Conservation (phyloP, 106 monocot species). For the Phalaenopsis aphrodite region DNA sequence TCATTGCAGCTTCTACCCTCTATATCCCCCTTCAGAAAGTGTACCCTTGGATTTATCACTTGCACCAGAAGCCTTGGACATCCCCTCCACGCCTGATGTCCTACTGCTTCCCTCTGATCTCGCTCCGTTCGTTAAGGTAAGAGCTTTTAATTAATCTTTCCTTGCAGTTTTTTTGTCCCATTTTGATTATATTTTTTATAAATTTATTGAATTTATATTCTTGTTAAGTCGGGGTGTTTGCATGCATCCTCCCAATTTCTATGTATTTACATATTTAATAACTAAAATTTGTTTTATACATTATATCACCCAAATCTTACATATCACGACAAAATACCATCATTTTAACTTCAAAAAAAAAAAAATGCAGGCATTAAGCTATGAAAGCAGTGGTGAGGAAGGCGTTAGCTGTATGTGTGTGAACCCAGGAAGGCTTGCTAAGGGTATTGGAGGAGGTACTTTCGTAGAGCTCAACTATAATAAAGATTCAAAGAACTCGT, state of each 20-base stretch:
- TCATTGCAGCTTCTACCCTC: conserved; percentile 70
- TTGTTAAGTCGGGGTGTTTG: too few relatives aligned
- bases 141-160: neutral
- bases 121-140: conserved; percentile 79
- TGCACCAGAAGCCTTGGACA: conserved; percentile 75
- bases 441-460: conserved; percentile 90
- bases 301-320: too few relatives aligned
- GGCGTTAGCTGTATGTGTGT: conserved; percentile 45
- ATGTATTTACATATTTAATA: too few relatives aligned
- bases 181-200: neutral
- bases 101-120: conserved; percentile 91
- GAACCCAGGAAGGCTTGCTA: conserved; percentile 90
- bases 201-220: neutral
- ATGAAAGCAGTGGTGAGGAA: conserved; percentile 23
- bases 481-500: conserved; percentile 37
- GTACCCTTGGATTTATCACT: conserved; percentile 85
- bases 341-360: too few relatives aligned
- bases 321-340: too few relatives aligned
- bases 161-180: neutral
- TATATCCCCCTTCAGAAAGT: conserved; percentile 60
- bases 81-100: conserved; percentile 50
- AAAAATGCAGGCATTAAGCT: conserved; percentile 41
- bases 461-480: conserved; percentile 74
- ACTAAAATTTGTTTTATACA: too few relatives aligned
- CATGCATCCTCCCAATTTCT: too few relatives aligned